Conservation (phyloP, 176 grass and related monocot species). For the Hordeum marinum region DNA sequence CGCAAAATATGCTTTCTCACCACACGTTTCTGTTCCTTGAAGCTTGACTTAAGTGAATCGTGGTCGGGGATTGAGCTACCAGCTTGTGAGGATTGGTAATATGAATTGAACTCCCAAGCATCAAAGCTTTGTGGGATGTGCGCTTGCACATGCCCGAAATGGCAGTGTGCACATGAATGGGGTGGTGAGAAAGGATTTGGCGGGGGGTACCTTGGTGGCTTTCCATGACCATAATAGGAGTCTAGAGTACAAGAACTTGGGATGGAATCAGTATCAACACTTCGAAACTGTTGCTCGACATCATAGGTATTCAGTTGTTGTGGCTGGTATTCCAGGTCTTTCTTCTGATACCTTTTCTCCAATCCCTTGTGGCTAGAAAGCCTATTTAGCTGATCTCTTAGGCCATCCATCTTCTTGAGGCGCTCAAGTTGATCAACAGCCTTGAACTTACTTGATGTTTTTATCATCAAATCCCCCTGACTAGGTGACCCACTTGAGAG, state of each 20-base stretch:
- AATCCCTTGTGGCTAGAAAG: slow-evolving; percentile 39
- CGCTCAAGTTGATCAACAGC: slow-evolving; percentile 39
- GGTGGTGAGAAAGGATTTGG: slow-evolving; percentile 26
- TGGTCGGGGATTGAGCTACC: slow-evolving; percentile 45
- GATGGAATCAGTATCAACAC: slow-evolving; percentile 38
- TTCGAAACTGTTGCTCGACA: slow-evolving; percentile 33
- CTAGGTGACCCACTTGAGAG: slow-evolving; percentile 29
- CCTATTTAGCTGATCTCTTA: slow-evolving; percentile 56
- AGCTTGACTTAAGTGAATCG: slow-evolving; percentile 42
- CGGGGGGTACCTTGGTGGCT: slow-evolving; percentile 29
- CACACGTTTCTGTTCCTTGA: slow-evolving; percentile 33
- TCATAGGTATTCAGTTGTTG: slow-evolving; percentile 34
- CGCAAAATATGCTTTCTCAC: slow-evolving; percentile 64
- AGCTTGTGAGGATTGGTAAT: slow-evolving; percentile 48
- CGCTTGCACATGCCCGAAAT: slow-evolving; percentile 22
- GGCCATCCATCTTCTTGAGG: slow-evolving; percentile 68
- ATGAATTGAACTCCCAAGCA: slow-evolving; percentile 37
- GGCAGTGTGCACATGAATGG: slow-evolving; percentile 37
- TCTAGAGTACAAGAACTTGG: slow-evolving; percentile 38
- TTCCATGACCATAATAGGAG: slow-evolving; percentile 37
- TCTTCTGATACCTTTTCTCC: slow-evolving; percentile 29
- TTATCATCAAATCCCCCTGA: slow-evolving; percentile 20
- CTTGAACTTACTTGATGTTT: slow-evolving; percentile 37
- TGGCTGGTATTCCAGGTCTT: slow-evolving; percentile 33
- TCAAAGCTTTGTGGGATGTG: slow-evolving; percentile 12